A percentile compares a stretch with the other conserved stretches of the same genome.
These are phyloP conservation scores for Aspergillus sclerotiicarbonarius DNA, from an alignment of 495 filamentous ascomycete species.

Conservation along the genomic window DNA sequence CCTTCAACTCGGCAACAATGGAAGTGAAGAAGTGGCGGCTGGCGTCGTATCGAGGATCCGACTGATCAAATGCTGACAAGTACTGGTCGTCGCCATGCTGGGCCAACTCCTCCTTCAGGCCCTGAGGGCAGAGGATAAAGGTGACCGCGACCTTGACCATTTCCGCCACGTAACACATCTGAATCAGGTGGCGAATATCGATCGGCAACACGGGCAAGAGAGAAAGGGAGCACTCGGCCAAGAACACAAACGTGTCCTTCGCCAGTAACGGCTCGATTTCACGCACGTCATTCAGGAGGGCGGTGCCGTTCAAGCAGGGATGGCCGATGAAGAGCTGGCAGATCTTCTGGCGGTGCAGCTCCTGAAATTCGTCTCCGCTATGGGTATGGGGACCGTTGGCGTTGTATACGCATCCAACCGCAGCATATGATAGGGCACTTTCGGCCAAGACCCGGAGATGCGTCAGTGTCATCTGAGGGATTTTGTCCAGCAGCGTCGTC, in stretches of 20 bases:
- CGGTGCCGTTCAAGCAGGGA: constrained; percentile 39
- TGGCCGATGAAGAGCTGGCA: constrained; percentile 70
- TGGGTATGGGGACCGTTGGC: constrained; percentile 50
- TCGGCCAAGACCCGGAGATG: constrained; percentile 90
- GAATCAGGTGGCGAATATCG: constrained; percentile 78
- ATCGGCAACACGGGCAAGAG: constrained; percentile 69
- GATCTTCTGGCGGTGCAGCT: constrained; percentile 69
- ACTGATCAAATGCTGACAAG: constrained; percentile 26
- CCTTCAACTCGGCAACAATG: constrained; percentile 41
- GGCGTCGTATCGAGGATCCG: constrained; percentile 28
- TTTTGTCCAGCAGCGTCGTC: constrained; percentile 75
- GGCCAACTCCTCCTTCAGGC: constrained; percentile 40
- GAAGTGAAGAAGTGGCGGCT: constrained; percentile 44
- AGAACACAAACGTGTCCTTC: constrained; percentile 81
- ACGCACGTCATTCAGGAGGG: constrained; percentile 44
- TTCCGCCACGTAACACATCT: constrained; percentile 89
- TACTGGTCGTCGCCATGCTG: constrained; percentile 32
- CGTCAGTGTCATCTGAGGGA: constrained; percentile 75
- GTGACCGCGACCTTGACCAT: constrained; percentile 70
- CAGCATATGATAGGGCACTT: constrained; percentile 79
- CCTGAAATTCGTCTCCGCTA: constrained; percentile 64
- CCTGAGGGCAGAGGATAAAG: constrained; percentile 44
- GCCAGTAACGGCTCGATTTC: constrained; percentile 65
- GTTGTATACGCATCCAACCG: constrained; percentile 66
- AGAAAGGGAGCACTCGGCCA: constrained; percentile 70